phyloP scores from a whole-genome alignment of 2,329 filamentous ascomycete species.

The Exophiala sideris region DNA sequence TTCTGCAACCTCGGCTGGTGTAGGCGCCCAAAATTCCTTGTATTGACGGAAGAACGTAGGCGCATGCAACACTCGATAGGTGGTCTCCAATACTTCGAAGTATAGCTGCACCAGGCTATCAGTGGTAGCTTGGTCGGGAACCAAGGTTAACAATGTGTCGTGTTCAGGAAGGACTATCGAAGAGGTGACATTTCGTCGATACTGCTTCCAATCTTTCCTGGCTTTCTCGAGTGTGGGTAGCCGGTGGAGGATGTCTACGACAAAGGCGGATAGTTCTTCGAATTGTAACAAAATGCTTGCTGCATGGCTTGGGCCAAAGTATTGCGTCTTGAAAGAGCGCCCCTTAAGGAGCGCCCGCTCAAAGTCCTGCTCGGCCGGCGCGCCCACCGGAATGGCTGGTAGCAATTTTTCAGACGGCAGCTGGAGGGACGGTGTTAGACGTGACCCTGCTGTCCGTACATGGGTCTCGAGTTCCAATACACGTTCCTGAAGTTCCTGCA shows the following conservation, averaged over 20 bases:
- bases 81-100: slow-evolving; percentile 55
- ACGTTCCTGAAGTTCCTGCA: slow-evolving; percentile 20
- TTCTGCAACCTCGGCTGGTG: too few relatives aligned
- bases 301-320: slow-evolving; percentile 27
- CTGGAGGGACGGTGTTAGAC: slow-evolving; percentile 7
- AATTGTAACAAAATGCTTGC: slow-evolving; percentile 27
- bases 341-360: slow-evolving; percentile 27
- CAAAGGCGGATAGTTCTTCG: slow-evolving; percentile 27
- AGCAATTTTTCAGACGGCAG: neutral
- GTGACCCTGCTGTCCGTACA: slow-evolving; percentile 14
- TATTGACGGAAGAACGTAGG: slow-evolving; percentile 58
- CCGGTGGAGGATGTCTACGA: slow-evolving; percentile 23
- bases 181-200: slow-evolving; percentile 8
- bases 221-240: slow-evolving; percentile 20
- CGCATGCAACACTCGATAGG: slow-evolving; percentile 56
- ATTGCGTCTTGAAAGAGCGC: slow-evolving; percentile 28
- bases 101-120: slow-evolving; percentile 26
- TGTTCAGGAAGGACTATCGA: slow-evolving; percentile 13
- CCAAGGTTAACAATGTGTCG: slow-evolving; percentile 20
- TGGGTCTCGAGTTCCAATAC: slow-evolving; percentile 20
- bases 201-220: slow-evolving; percentile 22
- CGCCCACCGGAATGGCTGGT: slow-evolving; percentile 4
- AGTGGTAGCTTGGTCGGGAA: slow-evolving; percentile 22
- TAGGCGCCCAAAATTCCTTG: slow-evolving; percentile 48
- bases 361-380: slow-evolving; percentile 14